These are phyloP conservation scores for Malus orientalis DNA, from an alignment of 306 rosid species.

Conservation along the genomic window DNA sequence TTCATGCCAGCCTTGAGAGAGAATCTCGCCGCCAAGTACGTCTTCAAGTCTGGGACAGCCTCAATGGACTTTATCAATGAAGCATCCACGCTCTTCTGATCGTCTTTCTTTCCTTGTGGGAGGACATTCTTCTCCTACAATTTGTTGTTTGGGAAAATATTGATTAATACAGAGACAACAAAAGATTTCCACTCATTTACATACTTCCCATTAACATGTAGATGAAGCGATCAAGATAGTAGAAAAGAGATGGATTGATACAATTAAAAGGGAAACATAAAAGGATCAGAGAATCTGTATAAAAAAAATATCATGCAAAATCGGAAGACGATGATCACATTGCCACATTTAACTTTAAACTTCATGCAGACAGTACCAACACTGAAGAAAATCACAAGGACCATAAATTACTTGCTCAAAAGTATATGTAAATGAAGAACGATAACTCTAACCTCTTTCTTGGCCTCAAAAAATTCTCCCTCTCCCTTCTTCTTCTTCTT, in stretches of 20 bases:
- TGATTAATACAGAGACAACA: background rate
- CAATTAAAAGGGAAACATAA: background rate
- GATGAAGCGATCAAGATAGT: too few species aligned
- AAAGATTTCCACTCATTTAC: background rate
- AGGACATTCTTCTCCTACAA: constrained; percentile 56
- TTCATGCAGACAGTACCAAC: background rate
- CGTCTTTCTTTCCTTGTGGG: constrained; percentile 74
- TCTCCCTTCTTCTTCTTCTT: constrained; percentile 25
- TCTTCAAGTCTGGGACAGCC: constrained; percentile 59
- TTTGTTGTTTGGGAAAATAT: background rate
- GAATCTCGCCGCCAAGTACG: constrained; percentile 71
- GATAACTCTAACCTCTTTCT: constrained; percentile 18
- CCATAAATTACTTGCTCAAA: background rate
- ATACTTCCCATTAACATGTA: too few species aligned
- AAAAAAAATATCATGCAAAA: background rate
- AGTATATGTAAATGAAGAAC: background rate
- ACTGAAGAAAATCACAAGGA: background rate
- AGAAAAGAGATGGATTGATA: too few species aligned
- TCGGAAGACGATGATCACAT: background rate
- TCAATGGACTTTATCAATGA: constrained; percentile 51
- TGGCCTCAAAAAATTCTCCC: constrained; percentile 27
- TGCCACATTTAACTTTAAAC: background rate
- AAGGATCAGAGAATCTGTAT: background rate
- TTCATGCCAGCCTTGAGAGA: constrained; percentile 69
- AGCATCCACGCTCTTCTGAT: constrained; percentile 49